Conservation (phyloP, 129 eudicot genomes). For the Flaveria robusta region DNA sequence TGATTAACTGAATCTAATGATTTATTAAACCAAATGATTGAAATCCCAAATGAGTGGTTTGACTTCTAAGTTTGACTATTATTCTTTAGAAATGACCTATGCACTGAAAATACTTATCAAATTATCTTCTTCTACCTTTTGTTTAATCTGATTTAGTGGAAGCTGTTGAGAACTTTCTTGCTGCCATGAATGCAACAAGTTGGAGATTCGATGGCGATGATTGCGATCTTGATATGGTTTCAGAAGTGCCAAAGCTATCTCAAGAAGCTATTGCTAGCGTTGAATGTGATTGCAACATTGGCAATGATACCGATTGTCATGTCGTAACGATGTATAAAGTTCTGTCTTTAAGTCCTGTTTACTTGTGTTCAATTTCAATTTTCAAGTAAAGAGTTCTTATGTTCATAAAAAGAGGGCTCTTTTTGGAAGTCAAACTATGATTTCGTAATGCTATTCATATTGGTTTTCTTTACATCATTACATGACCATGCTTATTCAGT, state of each 20-base stretch:
- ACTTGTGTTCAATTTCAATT: background rate
- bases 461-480: background rate
- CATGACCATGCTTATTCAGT: background rate
- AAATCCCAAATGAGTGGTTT: constrained; percentile 23
- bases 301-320: constrained; percentile 58
- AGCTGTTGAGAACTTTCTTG: constrained; percentile 55
- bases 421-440: constrained; percentile 18
- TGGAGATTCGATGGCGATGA: constrained; percentile 65
- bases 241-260: constrained; percentile 37
- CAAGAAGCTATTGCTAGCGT: constrained; percentile 51
- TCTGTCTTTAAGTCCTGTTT: constrained; percentile 30
- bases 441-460: background rate
- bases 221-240: constrained; percentile 61
- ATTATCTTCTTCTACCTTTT: background rate
- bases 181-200: constrained; percentile 66
- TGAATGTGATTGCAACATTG: constrained; percentile 64
- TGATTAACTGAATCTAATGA: constrained; percentile 7
- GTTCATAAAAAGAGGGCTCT: background rate
- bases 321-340: constrained; percentile 66
- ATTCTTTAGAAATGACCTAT: background rate
- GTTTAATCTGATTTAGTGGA: constrained; percentile 46
- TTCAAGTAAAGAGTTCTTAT: background rate
- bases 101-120: background rate
- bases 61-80: constrained; percentile 17
- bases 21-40: constrained; percentile 20